phyloP scores from a whole-genome alignment of 495 filamentous ascomycete genomes.

The Acidomyces sp. region DNA sequence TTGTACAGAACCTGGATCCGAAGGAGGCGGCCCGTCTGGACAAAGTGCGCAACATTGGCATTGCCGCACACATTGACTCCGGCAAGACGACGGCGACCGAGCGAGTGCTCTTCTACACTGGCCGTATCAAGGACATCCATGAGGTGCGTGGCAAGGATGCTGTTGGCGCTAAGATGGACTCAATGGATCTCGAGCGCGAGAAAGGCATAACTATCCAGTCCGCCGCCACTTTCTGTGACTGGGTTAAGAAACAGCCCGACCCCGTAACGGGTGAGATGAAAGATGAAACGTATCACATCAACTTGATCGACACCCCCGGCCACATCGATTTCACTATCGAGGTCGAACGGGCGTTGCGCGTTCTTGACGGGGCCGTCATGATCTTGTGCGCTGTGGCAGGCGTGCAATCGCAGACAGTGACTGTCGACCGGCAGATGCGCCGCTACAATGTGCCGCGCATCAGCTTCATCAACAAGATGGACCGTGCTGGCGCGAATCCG shows the following conservation, averaged over 20 bases:
- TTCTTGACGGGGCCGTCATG: slow-evolving; percentile 96
- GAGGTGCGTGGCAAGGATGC: slow-evolving; percentile 93
- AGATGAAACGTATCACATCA: slow-evolving; percentile 90
- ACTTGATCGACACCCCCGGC: slow-evolving; percentile 96
- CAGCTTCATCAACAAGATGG: slow-evolving; percentile 99
- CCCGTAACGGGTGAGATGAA: slow-evolving; percentile 43
- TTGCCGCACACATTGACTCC: slow-evolving; percentile 99
- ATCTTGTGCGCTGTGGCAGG: slow-evolving; percentile 95
- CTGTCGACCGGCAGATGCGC: slow-evolving; percentile 96
- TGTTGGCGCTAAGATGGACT: slow-evolving; percentile 99
- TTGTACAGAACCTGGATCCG: slow-evolving; percentile 60
- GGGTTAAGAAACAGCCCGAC: slow-evolving; percentile 60
- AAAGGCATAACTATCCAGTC: slow-evolving; percentile 99
- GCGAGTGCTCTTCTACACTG: slow-evolving; percentile 96
- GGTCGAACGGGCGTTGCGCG: slow-evolving; percentile 89
- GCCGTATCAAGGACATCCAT: slow-evolving; percentile 90
- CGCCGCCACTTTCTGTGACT: slow-evolving; percentile 95
- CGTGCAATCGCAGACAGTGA: slow-evolving; percentile 96
- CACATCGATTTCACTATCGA: slow-evolving; percentile 99
- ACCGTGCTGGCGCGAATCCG: slow-evolving; percentile 95
- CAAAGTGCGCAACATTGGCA: slow-evolving; percentile 89
- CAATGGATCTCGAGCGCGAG: slow-evolving; percentile 95
- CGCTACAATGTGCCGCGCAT: slow-evolving; percentile 93
- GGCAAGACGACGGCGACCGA: slow-evolving; percentile 97
- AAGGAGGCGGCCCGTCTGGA: slow-evolving; percentile 63